These are phyloP conservation scores for Thamnidium elegans DNA, from an alignment of 192 early-diverging fungal species.

Conservation along the genomic window DNA sequence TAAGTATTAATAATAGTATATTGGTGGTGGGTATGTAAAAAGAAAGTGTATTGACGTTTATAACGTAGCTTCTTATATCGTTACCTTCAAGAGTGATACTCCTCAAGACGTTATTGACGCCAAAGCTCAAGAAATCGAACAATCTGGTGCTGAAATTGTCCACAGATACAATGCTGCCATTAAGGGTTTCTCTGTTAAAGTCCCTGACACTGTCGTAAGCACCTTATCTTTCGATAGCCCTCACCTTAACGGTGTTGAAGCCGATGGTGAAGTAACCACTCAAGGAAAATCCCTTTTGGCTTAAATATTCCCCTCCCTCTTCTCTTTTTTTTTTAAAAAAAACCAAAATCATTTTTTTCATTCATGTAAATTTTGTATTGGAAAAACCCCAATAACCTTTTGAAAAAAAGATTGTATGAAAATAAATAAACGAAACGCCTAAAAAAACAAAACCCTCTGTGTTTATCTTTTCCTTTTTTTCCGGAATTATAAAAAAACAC, in stretches of 20 bases:
- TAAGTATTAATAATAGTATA: constrained; percentile 2
- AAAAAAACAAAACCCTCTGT: too few relatives aligned
- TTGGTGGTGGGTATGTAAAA: not conserved
- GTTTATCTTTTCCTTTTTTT: too few relatives aligned
- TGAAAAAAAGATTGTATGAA: too few relatives aligned
- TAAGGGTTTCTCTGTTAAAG: constrained; percentile 30
- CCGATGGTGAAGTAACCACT: constrained; percentile 36
- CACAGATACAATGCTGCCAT: constrained; percentile 32
- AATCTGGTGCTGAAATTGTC: constrained; percentile 19
- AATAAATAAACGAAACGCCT: too few relatives aligned
- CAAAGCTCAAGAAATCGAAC: constrained; percentile 19
- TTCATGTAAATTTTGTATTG: too few relatives aligned
- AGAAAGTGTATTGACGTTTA: not conserved
- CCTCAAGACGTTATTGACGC: constrained; percentile 36
- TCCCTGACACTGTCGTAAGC: constrained; percentile 24
- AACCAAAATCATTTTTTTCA: too few relatives aligned
- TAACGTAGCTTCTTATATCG: constrained; percentile 23
- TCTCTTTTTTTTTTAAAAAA: too few relatives aligned
- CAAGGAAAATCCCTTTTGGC: constrained; percentile 11
- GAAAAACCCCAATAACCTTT: too few relatives aligned
- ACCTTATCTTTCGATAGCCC: constrained; percentile 16
- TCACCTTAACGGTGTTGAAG: constrained; percentile 22
- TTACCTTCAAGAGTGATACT: constrained; percentile 38
- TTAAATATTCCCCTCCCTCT: too few relatives aligned
- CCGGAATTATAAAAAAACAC: too few relatives aligned